Evolutionary conservation across 1,139 yeast species (phyloP), one percentile per base, ranked within the genome.

Genomic region (Hyphopichia khmerensis): DNA sequence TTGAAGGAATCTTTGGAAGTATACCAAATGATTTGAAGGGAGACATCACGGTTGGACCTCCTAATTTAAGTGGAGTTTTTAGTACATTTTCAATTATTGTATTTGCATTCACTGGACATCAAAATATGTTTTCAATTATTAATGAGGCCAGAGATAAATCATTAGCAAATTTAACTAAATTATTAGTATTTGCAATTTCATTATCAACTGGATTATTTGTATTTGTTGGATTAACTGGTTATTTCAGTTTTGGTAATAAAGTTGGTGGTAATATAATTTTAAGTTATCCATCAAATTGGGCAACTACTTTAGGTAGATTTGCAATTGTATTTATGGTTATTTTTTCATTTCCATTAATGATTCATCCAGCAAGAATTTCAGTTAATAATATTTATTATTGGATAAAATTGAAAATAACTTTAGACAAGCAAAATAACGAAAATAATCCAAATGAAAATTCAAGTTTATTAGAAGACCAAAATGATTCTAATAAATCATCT

Each of bases 321-420:
- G 79, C 90, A 32, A 79, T 93, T 47, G 95, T 87, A 1, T 69
- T 87, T 35, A 82, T 93, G 85, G 95, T 95, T 34, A 67, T 87
- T 11, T 78, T 93, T 48, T 87, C 96, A 7, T 93, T 85, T 67
- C 99, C 99, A 16, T 73, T 93, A 51, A 87, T 91, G 84, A 79
- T 89, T 56, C 96, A 91, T 60, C 99, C 99, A 1, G 87, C 96
- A 38, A 72, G 99, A 44, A 83, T 88, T 24, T 87, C 97, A 1
- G 71, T 85, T 27, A 86, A 88, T 60, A 89, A 91, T 62, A 79
- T 91, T 49, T 64, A 77, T 42, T 77, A 77, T 55, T 84, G 87
- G 79, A 38, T 76, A 16, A 31, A 35, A 14, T 39, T 36, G 32
- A 44, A 45, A 18, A 24, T 35, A 40, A 41, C 15, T 19, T 13